A percentile compares a stretch with the other conserved stretches of the same genome.
phyloP scores from a whole-genome alignment of 1,284 basidiomycete genomes.

The Rhodotorula sp. region DNA sequence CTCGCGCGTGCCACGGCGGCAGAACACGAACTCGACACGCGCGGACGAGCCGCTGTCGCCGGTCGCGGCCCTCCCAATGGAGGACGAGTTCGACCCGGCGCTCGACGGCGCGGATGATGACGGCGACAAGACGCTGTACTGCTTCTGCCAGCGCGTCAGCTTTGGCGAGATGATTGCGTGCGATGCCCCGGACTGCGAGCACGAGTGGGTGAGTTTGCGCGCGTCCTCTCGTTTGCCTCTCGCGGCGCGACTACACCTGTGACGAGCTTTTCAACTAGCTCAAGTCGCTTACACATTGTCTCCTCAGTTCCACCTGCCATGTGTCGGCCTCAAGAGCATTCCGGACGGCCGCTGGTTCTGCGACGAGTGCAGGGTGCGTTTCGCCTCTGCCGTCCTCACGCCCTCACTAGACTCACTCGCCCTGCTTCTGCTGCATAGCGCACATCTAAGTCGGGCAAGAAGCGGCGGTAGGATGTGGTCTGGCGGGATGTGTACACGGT shows the following conservation, averaged over 20 bases:
- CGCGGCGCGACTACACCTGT: too few relatives aligned
- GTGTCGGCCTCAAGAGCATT: slow-evolving; percentile 69
- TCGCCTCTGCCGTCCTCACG: background rate
- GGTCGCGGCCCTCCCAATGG: background rate
- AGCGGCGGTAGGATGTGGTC: slow-evolving; percentile 8
- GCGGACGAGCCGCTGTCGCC: background rate
- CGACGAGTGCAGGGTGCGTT: slow-evolving; percentile 58
- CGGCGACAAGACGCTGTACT: slow-evolving; percentile 72
- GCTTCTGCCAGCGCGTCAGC: slow-evolving; percentile 80
- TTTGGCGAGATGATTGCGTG: slow-evolving; percentile 98
- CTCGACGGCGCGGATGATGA: slow-evolving; percentile 58
- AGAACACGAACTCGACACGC: slow-evolving; percentile 11
- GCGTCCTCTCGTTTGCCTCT: background rate
- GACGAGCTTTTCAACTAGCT: too few relatives aligned
- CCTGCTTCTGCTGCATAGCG: background rate
- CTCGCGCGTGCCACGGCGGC: slow-evolving; percentile 15
- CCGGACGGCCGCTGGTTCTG: slow-evolving; percentile 83
- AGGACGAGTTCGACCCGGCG: slow-evolving; percentile 27
- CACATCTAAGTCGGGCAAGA: slow-evolving; percentile 30
- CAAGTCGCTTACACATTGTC: too few relatives aligned
- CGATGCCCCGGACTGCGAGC: slow-evolving; percentile 81
- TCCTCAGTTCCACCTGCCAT: slow-evolving; percentile 77
- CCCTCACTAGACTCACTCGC: background rate
- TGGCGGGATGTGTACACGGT: background rate
- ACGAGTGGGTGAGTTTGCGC: slow-evolving; percentile 81